phyloP scores from a whole-genome alignment of 148 eudicot genomes.

The Rhododendron simsii region DNA sequence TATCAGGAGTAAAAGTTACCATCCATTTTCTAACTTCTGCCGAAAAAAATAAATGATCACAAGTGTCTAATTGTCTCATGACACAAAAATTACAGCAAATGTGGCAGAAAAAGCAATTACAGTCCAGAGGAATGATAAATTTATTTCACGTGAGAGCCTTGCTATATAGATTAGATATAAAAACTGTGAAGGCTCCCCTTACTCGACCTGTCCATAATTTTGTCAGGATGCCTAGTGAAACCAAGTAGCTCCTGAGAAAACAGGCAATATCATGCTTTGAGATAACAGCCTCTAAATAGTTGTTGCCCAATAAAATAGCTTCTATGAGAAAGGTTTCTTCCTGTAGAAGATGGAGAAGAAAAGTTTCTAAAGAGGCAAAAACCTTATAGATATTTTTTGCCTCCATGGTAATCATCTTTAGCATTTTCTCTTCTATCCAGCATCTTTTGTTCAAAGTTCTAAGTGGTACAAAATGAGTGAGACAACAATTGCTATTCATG shows the following conservation, averaged over 20 bases:
- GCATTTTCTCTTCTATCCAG: not conserved
- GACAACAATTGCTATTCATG: not conserved
- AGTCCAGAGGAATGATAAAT: not conserved
- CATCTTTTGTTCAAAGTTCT: not conserved
- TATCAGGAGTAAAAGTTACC: not conserved
- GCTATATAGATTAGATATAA: not conserved
- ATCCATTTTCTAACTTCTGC: not conserved
- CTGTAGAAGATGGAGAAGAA: not conserved
- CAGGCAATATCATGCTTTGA: not conserved
- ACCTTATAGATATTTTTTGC: not conserved
- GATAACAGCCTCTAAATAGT: not conserved
- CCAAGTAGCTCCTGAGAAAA: not conserved
- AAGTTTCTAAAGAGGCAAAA: not conserved
- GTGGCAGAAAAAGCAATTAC: not conserved
- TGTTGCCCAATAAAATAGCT: not conserved
- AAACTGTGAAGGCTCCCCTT: not conserved
- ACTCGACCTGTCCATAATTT: not conserved
- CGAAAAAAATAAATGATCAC: not conserved
- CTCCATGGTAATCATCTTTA: not conserved
- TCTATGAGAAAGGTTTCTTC: not conserved
- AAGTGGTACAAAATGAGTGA: not conserved
- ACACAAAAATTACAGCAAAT: not conserved
- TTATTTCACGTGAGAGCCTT: not conserved
- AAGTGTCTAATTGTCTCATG: not conserved
- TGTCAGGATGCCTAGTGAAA: not conserved